phyloP scores from a whole-genome alignment of 2,329 filamentous ascomycete genomes.

The Colletotrichum tamarilloi region DNA sequence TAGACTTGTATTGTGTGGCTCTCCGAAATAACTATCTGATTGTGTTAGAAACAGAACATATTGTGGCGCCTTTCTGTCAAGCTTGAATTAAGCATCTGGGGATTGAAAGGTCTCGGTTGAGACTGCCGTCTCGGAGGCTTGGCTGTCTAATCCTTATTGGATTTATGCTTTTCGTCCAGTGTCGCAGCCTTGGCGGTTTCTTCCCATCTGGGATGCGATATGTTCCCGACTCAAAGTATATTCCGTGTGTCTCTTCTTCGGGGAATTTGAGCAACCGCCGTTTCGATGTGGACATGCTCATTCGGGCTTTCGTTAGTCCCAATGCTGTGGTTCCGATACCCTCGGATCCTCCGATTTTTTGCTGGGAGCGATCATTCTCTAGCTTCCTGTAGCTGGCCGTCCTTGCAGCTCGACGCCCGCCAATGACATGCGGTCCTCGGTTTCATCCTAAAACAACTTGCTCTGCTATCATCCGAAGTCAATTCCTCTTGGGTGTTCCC shows the following conservation, averaged over 20 bases:
- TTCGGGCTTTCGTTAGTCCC: not conserved
- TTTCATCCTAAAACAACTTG: conserved; percentile 13
- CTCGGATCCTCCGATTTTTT: not conserved
- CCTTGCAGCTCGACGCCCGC: not conserved
- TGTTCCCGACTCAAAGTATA: not conserved
- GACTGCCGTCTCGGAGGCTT: not conserved
- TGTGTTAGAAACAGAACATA: not conserved
- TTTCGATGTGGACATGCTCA: not conserved
- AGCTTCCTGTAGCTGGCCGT: not conserved
- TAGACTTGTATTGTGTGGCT: not conserved
- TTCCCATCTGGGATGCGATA: not conserved
- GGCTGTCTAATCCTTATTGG: not conserved
- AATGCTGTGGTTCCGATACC: not conserved
- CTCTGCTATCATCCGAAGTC: not conserved
- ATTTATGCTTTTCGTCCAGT: not conserved
- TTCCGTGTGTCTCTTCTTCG: not conserved
- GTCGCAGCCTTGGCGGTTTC: not conserved
- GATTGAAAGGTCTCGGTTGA: not conserved
- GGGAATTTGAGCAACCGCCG: not conserved
- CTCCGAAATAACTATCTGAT: not conserved
- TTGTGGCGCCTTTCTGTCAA: not conserved
- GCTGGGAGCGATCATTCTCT: not conserved
- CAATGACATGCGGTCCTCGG: not conserved
- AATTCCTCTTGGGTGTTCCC: not conserved
- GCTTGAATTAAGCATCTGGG: not conserved